phyloP scores from a whole-genome alignment of 2,329 filamentous ascomycete genomes.

The Paecilomyces fulvus region DNA sequence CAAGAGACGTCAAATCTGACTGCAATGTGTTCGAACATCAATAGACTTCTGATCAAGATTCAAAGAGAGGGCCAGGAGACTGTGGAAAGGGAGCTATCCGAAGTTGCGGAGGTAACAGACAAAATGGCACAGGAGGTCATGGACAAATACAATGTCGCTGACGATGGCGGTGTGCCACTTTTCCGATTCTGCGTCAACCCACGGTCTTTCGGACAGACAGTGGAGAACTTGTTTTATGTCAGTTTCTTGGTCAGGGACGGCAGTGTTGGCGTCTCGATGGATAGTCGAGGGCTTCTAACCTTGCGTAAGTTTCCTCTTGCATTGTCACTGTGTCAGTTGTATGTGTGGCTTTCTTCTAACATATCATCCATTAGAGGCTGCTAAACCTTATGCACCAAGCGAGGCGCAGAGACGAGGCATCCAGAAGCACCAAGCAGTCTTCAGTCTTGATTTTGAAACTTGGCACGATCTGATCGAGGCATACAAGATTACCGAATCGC shows the following conservation, averaged over 20 bases:
- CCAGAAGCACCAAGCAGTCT: conserved; percentile 73
- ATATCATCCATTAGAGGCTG: conserved; percentile 30
- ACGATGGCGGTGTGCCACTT: conserved; percentile 64
- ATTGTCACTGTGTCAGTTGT: background rate
- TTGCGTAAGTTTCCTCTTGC: conserved; percentile 53
- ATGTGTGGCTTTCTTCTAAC: conserved; percentile 3
- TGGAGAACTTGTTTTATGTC: conserved; percentile 95
- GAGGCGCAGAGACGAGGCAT: conserved; percentile 44
- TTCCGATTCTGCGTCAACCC: conserved; percentile 89
- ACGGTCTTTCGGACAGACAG: conserved; percentile 80
- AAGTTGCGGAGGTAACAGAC: conserved; percentile 22
- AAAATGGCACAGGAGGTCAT: conserved; percentile 46
- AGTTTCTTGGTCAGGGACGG: conserved; percentile 91
- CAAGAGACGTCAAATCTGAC: conserved; percentile 74
- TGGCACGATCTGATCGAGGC: conserved; percentile 72
- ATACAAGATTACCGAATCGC: conserved; percentile 66
- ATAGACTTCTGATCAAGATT: conserved; percentile 47
- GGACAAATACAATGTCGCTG: conserved; percentile 56
- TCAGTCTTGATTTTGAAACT: conserved; percentile 75
- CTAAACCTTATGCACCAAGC: conserved; percentile 40
- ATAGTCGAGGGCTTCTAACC: conserved; percentile 67
- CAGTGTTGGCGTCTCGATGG: conserved; percentile 62
- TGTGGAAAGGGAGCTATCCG: conserved; percentile 36
- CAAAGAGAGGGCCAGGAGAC: conserved; percentile 39
- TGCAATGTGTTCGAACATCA: conserved; percentile 66